phyloP scores from a whole-genome alignment of 352 stramenopile genomes.

The Phytophthora ramorum region DNA sequence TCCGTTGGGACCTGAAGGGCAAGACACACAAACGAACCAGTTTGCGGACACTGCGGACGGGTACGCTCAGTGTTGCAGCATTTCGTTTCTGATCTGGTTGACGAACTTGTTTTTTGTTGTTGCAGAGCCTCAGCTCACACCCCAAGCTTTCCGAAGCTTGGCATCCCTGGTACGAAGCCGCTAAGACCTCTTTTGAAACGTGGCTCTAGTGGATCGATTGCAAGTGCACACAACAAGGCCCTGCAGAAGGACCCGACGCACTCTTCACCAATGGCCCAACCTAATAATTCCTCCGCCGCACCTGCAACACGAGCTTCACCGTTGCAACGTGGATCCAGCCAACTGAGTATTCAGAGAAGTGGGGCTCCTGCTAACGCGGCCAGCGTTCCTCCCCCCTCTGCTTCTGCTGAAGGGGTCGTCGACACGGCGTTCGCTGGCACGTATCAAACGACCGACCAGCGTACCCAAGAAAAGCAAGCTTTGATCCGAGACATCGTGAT shows the following conservation, averaged over 20 bases:
- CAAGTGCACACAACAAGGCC: constrained; percentile 5
- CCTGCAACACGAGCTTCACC: constrained; percentile 3
- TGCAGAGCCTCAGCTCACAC: constrained; percentile 23
- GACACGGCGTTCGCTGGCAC: constrained; percentile 55
- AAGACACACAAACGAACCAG: constrained; percentile 11
- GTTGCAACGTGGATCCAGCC: constrained; percentile 30
- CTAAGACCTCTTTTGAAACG: constrained; percentile 41
- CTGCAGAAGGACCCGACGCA: constrained; percentile 17
- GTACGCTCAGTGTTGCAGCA: constrained; percentile 1
- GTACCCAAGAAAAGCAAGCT: constrained; percentile 42
- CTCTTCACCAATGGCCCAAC: background rate
- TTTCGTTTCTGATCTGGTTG: background rate
- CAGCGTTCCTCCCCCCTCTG: constrained; percentile 9
- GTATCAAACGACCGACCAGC: constrained; percentile 74
- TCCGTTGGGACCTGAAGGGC: constrained; percentile 11
- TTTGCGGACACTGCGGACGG: constrained; percentile 2
- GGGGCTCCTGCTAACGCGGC: constrained; percentile 1
- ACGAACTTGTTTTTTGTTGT: background rate
- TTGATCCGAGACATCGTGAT: constrained; percentile 81
- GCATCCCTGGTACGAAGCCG: constrained; percentile 56
- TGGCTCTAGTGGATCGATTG: constrained; percentile 25
- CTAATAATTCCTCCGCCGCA: background rate
- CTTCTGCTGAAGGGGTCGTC: constrained; percentile 23
- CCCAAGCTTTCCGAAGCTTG: constrained; percentile 61
- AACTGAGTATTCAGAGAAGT: constrained; percentile 10